phyloP scores from a whole-genome alignment of 2,329 filamentous ascomycete genomes.

The Rutstroemia sp. region DNA sequence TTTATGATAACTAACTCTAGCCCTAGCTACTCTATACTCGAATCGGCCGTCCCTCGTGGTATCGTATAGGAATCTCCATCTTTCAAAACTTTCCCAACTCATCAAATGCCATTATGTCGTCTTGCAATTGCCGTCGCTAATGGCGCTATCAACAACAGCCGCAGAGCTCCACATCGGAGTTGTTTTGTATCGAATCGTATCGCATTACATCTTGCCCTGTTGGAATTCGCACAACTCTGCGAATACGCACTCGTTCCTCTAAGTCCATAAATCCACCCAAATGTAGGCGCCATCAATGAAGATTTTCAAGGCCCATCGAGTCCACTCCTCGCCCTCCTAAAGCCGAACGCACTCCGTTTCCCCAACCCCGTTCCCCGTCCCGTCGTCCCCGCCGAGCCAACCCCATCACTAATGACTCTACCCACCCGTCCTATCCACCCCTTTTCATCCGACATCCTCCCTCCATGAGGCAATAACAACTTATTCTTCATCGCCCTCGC shows the following conservation, averaged over 20 bases:
- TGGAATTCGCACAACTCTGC: too few relatives aligned
- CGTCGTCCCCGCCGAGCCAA: not conserved
- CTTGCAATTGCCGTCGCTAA: too few relatives aligned
- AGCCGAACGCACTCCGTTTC: constrained; percentile 6
- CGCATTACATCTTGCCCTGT: not conserved
- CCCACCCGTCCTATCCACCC: constrained; percentile 3
- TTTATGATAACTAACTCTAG: too few relatives aligned
- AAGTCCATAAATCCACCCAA: too few relatives aligned
- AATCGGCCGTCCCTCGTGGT: not conserved
- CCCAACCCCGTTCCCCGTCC: constrained; percentile 4
- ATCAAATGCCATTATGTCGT: too few relatives aligned
- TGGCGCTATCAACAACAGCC: too few relatives aligned
- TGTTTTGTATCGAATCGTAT: constrained; percentile 1
- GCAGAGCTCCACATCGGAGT: too few relatives aligned
- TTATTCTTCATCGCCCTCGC: constrained; percentile 27
- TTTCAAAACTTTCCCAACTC: too few relatives aligned
- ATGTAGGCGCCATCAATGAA: too few relatives aligned
- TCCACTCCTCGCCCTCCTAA: not conserved
- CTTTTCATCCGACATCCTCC: constrained; percentile 11
- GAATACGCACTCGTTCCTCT: too few relatives aligned
- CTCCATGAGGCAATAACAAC: constrained; percentile 12
- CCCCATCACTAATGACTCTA: constrained; percentile 1
- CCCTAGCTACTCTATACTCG: not conserved
- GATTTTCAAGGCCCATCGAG: too few relatives aligned
- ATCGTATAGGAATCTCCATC: not conserved